Conservation (phyloP, 345 rosid species). For the Sapria himalayana region DNA sequence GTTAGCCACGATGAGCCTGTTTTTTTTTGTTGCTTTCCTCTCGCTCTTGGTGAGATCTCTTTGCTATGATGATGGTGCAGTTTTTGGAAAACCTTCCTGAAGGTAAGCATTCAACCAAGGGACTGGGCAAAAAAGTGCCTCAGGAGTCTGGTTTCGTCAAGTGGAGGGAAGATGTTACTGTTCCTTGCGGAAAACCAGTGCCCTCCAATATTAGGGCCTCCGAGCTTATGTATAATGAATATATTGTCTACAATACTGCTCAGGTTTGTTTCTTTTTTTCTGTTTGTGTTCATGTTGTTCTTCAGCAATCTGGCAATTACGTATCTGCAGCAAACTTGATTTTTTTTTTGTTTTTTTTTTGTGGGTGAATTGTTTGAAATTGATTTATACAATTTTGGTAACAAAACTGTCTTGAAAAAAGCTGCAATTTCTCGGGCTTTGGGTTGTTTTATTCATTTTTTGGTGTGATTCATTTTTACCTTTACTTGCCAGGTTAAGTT, state of each 20-base stretch:
- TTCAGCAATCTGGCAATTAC: not conserved
- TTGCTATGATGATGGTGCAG: too few relatives aligned
- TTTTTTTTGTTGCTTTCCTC: too few relatives aligned
- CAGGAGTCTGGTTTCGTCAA: slow-evolving; percentile 46
- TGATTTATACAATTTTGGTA: not conserved
- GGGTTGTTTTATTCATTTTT: not conserved
- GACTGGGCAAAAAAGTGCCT: slow-evolving; percentile 75
- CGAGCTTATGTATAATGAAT: slow-evolving; percentile 87
- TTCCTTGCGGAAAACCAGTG: slow-evolving; percentile 90
- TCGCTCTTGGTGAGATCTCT: too few relatives aligned
- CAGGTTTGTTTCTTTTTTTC: slow-evolving; percentile 39
- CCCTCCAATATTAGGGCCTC: slow-evolving; percentile 47
- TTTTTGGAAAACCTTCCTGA: slow-evolving; percentile 70
- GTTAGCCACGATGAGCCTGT: not conserved
- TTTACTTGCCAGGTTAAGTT: slow-evolving; percentile 37
- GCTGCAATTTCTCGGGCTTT: not conserved
- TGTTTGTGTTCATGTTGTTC: not conserved
- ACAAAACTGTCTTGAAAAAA: not conserved
- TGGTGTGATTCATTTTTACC: not conserved
- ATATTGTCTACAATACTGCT: slow-evolving; percentile 65
- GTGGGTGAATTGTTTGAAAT: not conserved
- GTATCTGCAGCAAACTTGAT: not conserved
- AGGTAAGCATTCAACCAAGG: slow-evolving; percentile 92
- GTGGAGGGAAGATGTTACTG: slow-evolving; percentile 68
- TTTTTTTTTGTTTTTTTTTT: not conserved